Base-by-base conservation (phyloP, 176 grass and related monocot species). In the Cymbopogon citratus region DNA sequence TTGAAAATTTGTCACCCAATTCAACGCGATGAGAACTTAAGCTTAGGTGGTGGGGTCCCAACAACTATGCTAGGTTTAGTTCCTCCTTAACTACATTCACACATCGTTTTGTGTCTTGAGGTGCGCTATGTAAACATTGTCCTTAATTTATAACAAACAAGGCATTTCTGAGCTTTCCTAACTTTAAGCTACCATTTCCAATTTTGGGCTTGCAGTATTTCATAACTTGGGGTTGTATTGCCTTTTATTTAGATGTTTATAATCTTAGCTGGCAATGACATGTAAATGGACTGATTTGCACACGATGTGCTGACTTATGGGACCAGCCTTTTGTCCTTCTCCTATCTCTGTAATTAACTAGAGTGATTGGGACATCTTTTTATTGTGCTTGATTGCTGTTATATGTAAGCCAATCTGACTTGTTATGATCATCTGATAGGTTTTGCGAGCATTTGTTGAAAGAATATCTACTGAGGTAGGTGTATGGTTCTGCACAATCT, bases 361-460 rank as follows among this genome's bases (percentile, higher is more conserved):
- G 13, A 46, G 44, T 14, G 44, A 15, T 14, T 46, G 44, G 44
- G 1, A 46, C 44, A 46, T 81, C 6, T 43, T 36, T 83, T 61
- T 43, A 33, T 23, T 89, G 57, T 43, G 26, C 52, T 80, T 63
- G 28, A 38, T 56, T 78, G 23, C 12, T 72, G 2, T 26, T 9
- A 21, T 75, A 49, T 66, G 7, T 83, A 69, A 69, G 23, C 28
- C 76, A 12, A 78, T 70, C 33, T 79, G 64, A 78, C 68, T 24
- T 75, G 21, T 84, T 70, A 57, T 81, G 12, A 64, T 48, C 52
- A 65, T 77, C 72, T 81, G 27, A 21, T 73, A 89, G 87, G 57
- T 69, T 31, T 66, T 89, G 46, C 83, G 0, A 73, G 56, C 21
- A 71, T 73, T 89, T 77, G 34, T 81, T 77, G 78, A 85, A 59